Percentiles rank a stretch among this genome's conserved stretches.
phyloP scores from a whole-genome alignment of 805 yeast species.

The Wickerhamomyces queroliae region DNA sequence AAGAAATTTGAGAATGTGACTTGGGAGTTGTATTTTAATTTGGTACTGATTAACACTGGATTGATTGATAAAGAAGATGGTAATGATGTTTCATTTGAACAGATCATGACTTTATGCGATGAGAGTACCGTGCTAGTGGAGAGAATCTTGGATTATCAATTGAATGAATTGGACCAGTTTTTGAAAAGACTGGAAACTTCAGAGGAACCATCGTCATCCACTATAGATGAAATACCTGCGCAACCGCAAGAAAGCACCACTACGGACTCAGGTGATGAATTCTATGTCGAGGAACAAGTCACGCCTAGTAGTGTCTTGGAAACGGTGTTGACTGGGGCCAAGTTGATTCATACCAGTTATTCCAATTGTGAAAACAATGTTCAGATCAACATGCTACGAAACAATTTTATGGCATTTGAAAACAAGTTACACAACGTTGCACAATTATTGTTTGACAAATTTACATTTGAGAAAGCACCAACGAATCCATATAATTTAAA shows the following conservation, averaged over 20 bases:
- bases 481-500: constrained; percentile 5
- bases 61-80: constrained; percentile 6
- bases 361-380: constrained; percentile 8
- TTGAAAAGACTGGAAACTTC: constrained; percentile 11
- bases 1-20: constrained; percentile 10
- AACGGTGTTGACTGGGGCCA: constrained; percentile 7
- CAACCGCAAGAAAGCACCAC: constrained; percentile 8
- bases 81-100: constrained; percentile 12
- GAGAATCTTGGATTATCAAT: constrained; percentile 11
- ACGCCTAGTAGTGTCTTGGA: constrained; percentile 19
- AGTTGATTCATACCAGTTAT: constrained; percentile 7
- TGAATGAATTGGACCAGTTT: constrained; percentile 15
- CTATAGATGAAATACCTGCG: constrained; percentile 9
- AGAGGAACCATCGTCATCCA: constrained; percentile 11
- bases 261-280: constrained; percentile 12
- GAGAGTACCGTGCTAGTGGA: constrained; percentile 6
- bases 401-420: background rate
- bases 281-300: constrained; percentile 18
- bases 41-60: constrained; percentile 15
- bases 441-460: constrained; percentile 2
- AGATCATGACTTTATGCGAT: constrained; percentile 3
- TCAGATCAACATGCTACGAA: constrained; percentile 3
- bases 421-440: background rate
- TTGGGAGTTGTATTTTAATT: constrained; percentile 23
- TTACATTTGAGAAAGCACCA: background rate